Evolutionary conservation across 257 asterid genomes (phyloP).

Genomic region (Cruciata laevipes): DNA sequence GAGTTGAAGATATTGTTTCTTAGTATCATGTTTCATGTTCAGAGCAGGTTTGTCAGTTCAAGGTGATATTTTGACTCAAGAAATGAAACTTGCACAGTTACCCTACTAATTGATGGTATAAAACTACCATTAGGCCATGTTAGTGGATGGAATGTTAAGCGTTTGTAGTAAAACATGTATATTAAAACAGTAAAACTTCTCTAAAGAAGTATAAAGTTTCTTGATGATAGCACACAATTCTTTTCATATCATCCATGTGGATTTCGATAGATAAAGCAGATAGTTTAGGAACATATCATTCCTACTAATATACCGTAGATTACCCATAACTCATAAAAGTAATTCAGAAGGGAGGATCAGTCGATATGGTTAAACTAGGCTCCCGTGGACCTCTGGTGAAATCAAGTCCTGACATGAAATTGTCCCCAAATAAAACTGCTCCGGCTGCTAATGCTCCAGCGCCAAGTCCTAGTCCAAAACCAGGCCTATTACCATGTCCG

Average conservation of each 20-base stretch:
- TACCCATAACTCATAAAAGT: background rate
- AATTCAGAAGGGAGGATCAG: conserved; percentile 45
- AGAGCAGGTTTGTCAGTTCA: background rate
- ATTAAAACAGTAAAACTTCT: background rate
- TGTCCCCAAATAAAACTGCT: conserved; percentile 70
- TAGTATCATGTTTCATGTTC: background rate
- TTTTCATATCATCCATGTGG: background rate
- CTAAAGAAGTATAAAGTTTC: background rate
- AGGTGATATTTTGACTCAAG: background rate
- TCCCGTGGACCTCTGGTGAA: conserved; percentile 32
- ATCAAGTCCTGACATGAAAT: conserved; percentile 61
- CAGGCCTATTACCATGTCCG: conserved; percentile 39
- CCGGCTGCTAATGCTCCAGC: conserved; percentile 84
- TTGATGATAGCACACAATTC: background rate
- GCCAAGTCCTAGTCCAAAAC: conserved; percentile 62
- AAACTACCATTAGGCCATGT: background rate
- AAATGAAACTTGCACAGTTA: background rate
- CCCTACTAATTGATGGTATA: background rate
- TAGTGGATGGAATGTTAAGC: background rate
- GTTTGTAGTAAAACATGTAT: background rate
- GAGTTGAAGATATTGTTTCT: background rate
- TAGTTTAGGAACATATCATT: background rate
- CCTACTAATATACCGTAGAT: background rate
- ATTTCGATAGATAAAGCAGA: background rate
- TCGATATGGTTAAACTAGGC: conserved; percentile 34